Evolutionary conservation across 805 yeast genomes (phyloP), one percentile per base, ranked within the genome.

Genomic region (Priceomyces carsonii): DNA sequence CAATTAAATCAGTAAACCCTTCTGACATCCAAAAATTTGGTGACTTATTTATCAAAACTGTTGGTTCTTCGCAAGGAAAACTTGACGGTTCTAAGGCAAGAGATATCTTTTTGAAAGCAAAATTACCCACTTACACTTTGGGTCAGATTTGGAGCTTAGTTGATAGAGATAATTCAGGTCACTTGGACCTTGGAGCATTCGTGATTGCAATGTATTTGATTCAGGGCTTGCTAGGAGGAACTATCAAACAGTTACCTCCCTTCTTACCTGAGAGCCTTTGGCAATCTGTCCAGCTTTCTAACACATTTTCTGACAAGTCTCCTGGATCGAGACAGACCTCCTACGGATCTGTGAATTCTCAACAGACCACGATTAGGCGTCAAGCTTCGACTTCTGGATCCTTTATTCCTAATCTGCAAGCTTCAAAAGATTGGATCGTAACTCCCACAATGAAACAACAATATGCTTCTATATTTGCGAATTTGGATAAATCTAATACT

Each of bases 141-240:
- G 95, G 95, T 38, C 84, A 82, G 55, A 82, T 93, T 40, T 93
- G 99, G 99, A 75, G 75, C 35, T 69, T 91, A 38, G 93, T 85
- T 28, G 99, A 93, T 57, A 78, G 80, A 42, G 74, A 75, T 35
- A 80, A 80, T 47, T 62, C 75, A 1, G 99, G 99, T 4, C 69
- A 76, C 37, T 75, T 93, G 49, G 71, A 76, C 38, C 76, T 80
- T 53, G 73, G 80, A 10, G 90, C 87, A 55, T 93, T 93, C 50
- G 77, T 87, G 29, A 77, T 91, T 50, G 97, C 98, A 6, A 91
- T 93, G 99, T 95, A 86, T 61, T 72, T 93, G 55, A 87, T 93
- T 44, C 97, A 91, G 59, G 81, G 88, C 47, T 66, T 83, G 20
- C 69, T 88, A 51, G 76, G 79, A 50, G 85, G 88, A 25, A 48